Evolutionary conservation across 805 yeast genomes (phyloP), one percentile per base, ranked within the genome.

Genomic region (Debaryomyces hansenii): DNA sequence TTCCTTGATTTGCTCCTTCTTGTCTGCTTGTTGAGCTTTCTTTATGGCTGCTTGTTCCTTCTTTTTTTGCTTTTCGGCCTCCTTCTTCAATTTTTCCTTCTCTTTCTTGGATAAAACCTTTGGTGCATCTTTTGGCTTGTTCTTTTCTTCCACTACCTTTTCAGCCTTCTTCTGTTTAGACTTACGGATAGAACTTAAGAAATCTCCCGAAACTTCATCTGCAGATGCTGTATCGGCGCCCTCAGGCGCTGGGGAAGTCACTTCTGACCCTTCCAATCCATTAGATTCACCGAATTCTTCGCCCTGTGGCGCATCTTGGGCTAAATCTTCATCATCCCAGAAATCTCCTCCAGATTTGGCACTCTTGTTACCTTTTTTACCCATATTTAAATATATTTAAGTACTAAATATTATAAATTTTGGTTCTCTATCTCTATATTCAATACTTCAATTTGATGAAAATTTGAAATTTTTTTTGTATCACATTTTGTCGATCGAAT

Each of bases 41-140:
- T 90, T 90, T 70, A 83, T 85, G 45, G 84, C 87, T 37, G 96
- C 96, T 49, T 83, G 80, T 57, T 89, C 96, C 72, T 89, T 90
- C 85, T 92, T 92, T 68, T 84, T 79, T 57, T 85, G 88, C 77
- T 92, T 92, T 64, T 87, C 95, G 54, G 81, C 83, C 67, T 91
- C 96, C 67, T 92, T 96, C 82, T 88, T 89, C 69, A 94, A 96
- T 74, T 85, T 91, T 73, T 92, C 95, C 71, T 87, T 87, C 62
- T 87, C 98, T 71, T 92, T 90, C 80, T 92, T 94, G 47, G 92
- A 82, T 69, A 91, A 90, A 62, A 90, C 76, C 53, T 82, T 79
- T 40, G 92, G 90, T 27, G 80, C 90, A 41, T 77, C 81, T 41
- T 72, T 66, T 43, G 66, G 64, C 49, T 73, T 70, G 58, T 66